A percentile compares a stretch with the other conserved stretches of the same genome.
These are phyloP conservation scores for Elongisporangium senticosum DNA, from an alignment of 352 stramenopile genomes.

Conservation along the genomic window DNA sequence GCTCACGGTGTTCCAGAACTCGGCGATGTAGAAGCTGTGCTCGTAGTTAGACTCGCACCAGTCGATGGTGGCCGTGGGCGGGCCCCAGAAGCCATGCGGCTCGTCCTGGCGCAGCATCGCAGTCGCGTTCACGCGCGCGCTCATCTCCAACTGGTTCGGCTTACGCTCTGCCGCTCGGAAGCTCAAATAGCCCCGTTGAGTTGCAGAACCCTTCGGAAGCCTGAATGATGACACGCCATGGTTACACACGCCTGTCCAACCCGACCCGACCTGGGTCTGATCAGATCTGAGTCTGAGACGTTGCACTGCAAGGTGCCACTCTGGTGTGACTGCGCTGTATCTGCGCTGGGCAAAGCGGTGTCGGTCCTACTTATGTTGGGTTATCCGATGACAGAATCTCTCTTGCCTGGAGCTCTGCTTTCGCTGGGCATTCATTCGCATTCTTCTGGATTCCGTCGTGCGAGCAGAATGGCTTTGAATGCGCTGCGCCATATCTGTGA, in stretches of 20 bases:
- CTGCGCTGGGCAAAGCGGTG: neutral
- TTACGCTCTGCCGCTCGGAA: neutral
- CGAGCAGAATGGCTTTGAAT: neutral
- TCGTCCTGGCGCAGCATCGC: neutral
- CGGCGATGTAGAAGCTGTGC: slow-evolving; percentile 71
- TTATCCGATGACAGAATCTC: no score
- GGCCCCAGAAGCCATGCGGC: slow-evolving; percentile 51
- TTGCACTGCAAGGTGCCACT: neutral
- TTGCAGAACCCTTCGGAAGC: neutral
- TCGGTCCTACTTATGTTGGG: neutral
- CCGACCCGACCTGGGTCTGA: neutral
- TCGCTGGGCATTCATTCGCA: neutral
- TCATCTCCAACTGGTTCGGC: neutral
- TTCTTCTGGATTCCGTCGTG: neutral
- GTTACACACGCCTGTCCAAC: neutral
- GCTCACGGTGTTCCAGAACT: slow-evolving; percentile 88
- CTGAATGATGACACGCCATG: neutral
- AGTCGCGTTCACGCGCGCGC: neutral
- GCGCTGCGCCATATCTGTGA: neutral
- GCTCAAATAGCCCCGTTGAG: neutral
- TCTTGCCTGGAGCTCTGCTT: neutral
- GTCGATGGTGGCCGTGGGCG: slow-evolving; percentile 73
- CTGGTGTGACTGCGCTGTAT: neutral
- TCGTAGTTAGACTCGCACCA: slow-evolving; percentile 87
- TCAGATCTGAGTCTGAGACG: neutral